These are phyloP conservation scores for Fusarium xyrophilum DNA, from an alignment of 2,329 filamentous ascomycete species.

Conservation along the genomic window DNA sequence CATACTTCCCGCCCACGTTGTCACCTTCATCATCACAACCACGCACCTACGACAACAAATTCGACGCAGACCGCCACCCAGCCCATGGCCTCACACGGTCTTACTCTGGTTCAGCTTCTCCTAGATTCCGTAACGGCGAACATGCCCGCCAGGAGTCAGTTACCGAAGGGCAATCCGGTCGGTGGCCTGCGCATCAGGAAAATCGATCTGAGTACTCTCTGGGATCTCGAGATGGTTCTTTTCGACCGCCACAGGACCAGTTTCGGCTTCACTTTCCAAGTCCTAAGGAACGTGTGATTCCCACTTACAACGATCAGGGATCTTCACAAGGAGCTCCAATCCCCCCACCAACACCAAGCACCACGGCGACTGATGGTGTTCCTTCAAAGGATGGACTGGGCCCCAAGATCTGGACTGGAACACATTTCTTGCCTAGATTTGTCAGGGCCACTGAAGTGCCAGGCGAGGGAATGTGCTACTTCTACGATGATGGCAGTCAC, in stretches of 20 bases:
- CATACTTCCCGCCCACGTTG: slow-evolving; percentile 55
- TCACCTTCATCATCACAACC: slow-evolving; percentile 52
- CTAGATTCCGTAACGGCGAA: slow-evolving; percentile 52
- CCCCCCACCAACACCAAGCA: slow-evolving; percentile 43
- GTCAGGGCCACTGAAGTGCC: slow-evolving; percentile 70
- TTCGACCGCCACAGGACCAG: slow-evolving; percentile 46
- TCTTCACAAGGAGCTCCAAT: slow-evolving; percentile 36
- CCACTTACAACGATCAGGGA: slow-evolving; percentile 41
- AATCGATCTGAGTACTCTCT: slow-evolving; percentile 55
- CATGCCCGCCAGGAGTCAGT: slow-evolving; percentile 46
- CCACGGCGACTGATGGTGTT: slow-evolving; percentile 50
- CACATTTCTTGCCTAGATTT: slow-evolving; percentile 71
- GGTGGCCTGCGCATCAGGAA: slow-evolving; percentile 52
- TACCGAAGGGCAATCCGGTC: slow-evolving; percentile 48
- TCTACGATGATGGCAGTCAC: slow-evolving; percentile 84
- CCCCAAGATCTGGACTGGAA: slow-evolving; percentile 74
- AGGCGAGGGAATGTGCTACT: slow-evolving; percentile 82
- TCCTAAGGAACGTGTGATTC: slow-evolving; percentile 43
- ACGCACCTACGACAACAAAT: slow-evolving; percentile 55
- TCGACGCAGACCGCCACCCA: slow-evolving; percentile 51
- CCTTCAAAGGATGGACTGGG: slow-evolving; percentile 66
- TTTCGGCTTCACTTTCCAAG: slow-evolving; percentile 49
- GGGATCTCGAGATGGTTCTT: slow-evolving; percentile 50
- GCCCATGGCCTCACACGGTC: slow-evolving; percentile 42
- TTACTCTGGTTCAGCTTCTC: slow-evolving; percentile 55